phyloP scores from a whole-genome alignment of 202 grass and related monocot genomes.

The Elaeis oleifera region DNA sequence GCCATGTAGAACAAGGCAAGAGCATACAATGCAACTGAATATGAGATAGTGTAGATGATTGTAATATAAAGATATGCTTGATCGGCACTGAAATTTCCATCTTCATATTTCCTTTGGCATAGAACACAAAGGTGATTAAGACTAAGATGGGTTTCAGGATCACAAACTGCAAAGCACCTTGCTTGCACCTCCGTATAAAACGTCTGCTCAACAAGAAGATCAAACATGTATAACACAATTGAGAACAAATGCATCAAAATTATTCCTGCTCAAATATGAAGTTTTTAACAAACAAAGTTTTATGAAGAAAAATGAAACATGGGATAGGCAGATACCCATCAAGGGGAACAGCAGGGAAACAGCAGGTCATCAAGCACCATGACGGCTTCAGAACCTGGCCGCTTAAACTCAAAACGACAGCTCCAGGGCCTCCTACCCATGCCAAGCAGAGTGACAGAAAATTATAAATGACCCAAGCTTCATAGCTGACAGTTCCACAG shows the following conservation, averaged over 20 bases:
- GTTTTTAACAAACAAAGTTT: too few relatives aligned
- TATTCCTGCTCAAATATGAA: not conserved
- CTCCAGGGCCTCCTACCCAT: conserved; percentile 94
- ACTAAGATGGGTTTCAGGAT: conserved; percentile 97
- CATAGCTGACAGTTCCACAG: conserved; percentile 54
- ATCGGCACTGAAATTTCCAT: conserved; percentile 88
- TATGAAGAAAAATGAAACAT: not conserved
- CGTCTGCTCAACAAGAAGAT: conserved; percentile 46
- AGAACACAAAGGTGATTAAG: conserved; percentile 89
- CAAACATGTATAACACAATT: too few relatives aligned
- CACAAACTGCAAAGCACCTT: conserved; percentile 93
- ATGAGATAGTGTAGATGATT: conserved; percentile 89
- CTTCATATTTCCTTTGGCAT: conserved; percentile 80
- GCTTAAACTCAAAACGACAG: conserved; percentile 79
- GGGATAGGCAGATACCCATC: conserved; percentile 56
- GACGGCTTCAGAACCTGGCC: conserved; percentile 72
- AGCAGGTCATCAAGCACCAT: conserved; percentile 93
- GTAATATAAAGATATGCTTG: conserved; percentile 96
- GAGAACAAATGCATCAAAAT: not conserved
- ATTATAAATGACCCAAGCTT: conserved; percentile 98
- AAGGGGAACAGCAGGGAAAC: conserved; percentile 84
- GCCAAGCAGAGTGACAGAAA: conserved; percentile 90
- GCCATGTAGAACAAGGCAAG: conserved; percentile 87
- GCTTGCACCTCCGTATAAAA: conserved; percentile 95
- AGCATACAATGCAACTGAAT: conserved; percentile 83